phyloP scores from a whole-genome alignment of 139 green algal species.

The Tetradesmus obliquus region DNA sequence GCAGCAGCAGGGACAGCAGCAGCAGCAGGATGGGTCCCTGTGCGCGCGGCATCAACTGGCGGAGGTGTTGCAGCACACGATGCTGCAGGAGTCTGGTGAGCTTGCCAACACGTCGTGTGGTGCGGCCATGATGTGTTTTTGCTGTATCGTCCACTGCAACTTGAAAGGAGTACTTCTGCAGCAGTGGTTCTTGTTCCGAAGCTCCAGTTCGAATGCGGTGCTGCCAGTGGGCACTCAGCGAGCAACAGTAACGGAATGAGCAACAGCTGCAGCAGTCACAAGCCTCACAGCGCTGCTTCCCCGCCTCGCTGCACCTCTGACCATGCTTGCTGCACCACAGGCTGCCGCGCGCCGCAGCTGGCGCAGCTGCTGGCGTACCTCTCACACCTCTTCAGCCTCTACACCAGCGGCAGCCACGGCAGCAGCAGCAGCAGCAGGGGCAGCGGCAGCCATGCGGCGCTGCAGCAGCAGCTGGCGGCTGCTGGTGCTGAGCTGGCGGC shows the following conservation, averaged over 20 bases:
- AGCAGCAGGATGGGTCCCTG: slow-evolving; percentile 3
- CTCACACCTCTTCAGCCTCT: slow-evolving; percentile 23
- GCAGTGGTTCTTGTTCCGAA: no score
- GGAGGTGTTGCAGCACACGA: slow-evolving; percentile 43
- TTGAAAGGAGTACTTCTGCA: no score
- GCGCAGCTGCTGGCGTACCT: slow-evolving; percentile 70
- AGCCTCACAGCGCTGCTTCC: neutral
- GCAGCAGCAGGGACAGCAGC: slow-evolving; percentile 26
- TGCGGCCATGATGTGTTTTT: no score
- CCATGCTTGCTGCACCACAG: slow-evolving; percentile 34
- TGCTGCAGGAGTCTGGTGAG: slow-evolving; percentile 36
- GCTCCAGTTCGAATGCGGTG: no score
- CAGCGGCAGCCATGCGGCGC: slow-evolving; percentile 13
- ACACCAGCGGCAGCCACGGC: neutral
- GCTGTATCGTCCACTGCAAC: no score
- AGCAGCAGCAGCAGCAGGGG: slow-evolving; percentile 31
- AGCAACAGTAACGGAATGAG: neutral
- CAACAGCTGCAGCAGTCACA: neutral
- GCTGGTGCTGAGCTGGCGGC: neutral
- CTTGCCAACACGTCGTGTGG: no score
- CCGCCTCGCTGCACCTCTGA: no score
- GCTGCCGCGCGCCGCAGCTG: slow-evolving; percentile 55
- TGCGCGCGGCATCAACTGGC: slow-evolving; percentile 37
- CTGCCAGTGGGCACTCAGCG: neutral
- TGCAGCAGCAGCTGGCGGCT: slow-evolving; percentile 33